Evolutionary conservation across 805 yeast species (phyloP).

Genomic region (Debaryomyces maramus): DNA sequence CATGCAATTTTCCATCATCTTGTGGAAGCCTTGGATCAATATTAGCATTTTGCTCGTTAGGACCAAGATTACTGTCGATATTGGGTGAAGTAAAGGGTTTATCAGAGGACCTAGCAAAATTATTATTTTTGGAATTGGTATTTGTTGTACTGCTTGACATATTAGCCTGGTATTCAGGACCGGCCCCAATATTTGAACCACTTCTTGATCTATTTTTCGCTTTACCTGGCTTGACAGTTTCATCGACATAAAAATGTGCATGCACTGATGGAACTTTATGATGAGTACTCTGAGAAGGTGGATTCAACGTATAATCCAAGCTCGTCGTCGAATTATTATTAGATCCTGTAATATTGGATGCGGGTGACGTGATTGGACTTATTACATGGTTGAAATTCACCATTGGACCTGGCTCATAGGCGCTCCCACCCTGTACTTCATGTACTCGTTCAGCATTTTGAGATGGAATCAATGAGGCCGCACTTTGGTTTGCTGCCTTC

Average conservation of each 20-base stretch:
- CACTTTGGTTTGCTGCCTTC: conserved; percentile 5
- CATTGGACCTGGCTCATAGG: not conserved
- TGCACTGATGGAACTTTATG: conserved; percentile 65
- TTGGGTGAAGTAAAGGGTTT: conserved; percentile 1
- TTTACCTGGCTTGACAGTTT: conserved; percentile 53
- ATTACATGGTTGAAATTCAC: not conserved
- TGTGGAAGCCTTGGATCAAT: conserved; percentile 53
- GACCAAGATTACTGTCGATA: not conserved
- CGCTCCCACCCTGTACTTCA: not conserved
- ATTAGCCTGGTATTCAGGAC: conserved; percentile 20
- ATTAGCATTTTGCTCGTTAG: conserved; percentile 44
- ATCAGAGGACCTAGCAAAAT: no score
- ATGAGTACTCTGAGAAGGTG: conserved; percentile 38
- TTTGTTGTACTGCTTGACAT: conserved; percentile 1
- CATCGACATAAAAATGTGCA: conserved; percentile 76
- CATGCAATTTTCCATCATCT: conserved; percentile 57
- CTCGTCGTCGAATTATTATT: conserved; percentile 18
- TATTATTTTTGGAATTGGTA: not conserved
- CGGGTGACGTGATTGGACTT: conserved; percentile 4
- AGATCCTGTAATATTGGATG: not conserved
- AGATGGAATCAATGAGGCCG: not conserved
- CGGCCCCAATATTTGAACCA: conserved; percentile 34
- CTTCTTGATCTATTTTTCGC: conserved; percentile 35
- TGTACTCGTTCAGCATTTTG: conserved; percentile 1
- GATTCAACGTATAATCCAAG: conserved; percentile 26